Evolutionary conservation across 345 rosid species (phyloP).

Genomic region (Aquilaria malaccensis): DNA sequence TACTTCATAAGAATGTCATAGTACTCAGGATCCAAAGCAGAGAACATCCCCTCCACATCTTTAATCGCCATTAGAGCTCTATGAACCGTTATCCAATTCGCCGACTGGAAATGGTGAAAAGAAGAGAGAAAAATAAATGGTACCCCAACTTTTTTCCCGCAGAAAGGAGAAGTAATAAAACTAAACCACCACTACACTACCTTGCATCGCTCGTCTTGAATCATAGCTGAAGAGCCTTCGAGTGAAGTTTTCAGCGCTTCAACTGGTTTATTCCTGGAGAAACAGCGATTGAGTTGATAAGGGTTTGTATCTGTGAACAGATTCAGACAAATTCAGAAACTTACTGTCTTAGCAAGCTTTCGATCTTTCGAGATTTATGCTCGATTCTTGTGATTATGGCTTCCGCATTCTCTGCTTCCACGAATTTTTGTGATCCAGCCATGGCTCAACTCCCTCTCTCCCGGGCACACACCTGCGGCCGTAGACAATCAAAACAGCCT

Average conservation of each 20-base stretch:
- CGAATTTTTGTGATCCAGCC: constrained; percentile 45
- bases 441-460: constrained; percentile 14
- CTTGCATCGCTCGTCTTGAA: constrained; percentile 92
- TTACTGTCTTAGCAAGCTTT: constrained; percentile 80
- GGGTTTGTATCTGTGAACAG: background rate
- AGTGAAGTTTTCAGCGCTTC: constrained; percentile 93
- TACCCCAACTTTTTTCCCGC: background rate
- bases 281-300: background rate
- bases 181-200: constrained; percentile 15
- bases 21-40: constrained; percentile 82
- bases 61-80: constrained; percentile 89
- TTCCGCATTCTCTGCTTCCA: constrained; percentile 87
- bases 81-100: constrained; percentile 87
- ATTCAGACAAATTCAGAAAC: background rate
- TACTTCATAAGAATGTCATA: constrained; percentile 95
- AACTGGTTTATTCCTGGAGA: constrained; percentile 38
- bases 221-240: constrained; percentile 84
- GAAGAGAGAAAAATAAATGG: background rate
- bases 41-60: constrained; percentile 76
- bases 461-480: no score
- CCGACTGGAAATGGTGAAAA: constrained; percentile 40
- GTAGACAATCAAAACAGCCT: no score
- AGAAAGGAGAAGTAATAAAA: background rate
- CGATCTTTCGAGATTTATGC: constrained; percentile 84
- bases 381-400: constrained; percentile 87